Conservation (phyloP, 2,329 filamentous ascomycete species). For the Bipolaris victoriae region DNA sequence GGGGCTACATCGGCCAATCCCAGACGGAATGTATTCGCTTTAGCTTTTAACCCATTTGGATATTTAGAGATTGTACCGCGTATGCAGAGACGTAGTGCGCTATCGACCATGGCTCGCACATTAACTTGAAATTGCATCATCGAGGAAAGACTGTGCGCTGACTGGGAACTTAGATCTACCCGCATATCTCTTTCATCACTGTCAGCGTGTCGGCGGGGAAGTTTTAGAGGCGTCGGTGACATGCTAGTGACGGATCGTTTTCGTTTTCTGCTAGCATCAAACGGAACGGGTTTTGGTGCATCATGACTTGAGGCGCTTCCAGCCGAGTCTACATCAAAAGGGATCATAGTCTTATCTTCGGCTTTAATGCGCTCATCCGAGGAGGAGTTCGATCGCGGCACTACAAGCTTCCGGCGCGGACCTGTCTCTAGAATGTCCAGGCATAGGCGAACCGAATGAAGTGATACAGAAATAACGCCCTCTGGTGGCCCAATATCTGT, state of each 20-base stretch:
- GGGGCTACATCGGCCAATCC: conserved; percentile 50
- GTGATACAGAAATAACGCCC: conserved; percentile 26
- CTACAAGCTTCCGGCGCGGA: conserved; percentile 8
- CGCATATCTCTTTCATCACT: not conserved
- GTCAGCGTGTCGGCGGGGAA: not conserved
- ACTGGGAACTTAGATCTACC: not conserved
- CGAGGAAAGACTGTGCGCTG: not conserved
- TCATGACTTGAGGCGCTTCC: not conserved
- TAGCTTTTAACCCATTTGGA: conserved; percentile 35
- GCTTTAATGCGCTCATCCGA: not conserved
- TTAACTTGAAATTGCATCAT: not conserved
- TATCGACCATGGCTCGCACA: conserved; percentile 38
- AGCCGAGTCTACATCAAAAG: not conserved
- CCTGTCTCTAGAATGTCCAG: conserved; percentile 28
- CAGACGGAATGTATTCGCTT: conserved; percentile 40
- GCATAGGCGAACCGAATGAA: conserved; percentile 39
- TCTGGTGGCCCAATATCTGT: conserved; percentile 42
- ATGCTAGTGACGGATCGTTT: conserved; percentile 6
- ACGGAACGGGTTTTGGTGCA: not conserved
- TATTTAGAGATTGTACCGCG: conserved; percentile 32
- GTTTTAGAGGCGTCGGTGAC: not conserved
- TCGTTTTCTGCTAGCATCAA: conserved; percentile 7
- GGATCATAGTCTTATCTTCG: not conserved
- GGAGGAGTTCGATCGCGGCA: conserved; percentile 20
- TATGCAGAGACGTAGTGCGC: conserved; percentile 47